Base-by-base conservation (phyloP, 345 rosid genomes). In the Pseudoturritis turrita region DNA sequence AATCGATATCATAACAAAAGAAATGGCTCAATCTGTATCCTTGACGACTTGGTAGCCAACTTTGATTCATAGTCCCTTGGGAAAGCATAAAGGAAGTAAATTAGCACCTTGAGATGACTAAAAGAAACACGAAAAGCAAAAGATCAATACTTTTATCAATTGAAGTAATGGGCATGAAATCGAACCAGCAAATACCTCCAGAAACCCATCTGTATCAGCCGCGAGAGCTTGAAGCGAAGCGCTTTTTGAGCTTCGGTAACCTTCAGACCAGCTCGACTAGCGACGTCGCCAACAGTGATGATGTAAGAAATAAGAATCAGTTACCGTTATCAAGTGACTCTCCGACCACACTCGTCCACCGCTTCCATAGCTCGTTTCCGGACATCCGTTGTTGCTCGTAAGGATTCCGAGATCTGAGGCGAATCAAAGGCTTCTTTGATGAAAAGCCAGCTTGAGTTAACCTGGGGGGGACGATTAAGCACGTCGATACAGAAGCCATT, bases 141-240 rank as follows among this genome's bases (percentile, higher is more conserved):
- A 61, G 52, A 39, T 58, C 60, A 50, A 39, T 11, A 60, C 75
- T 50, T 50, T 58, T 18, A 6, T 43, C 53, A 41, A 29, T 50
- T 35, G 18, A 22, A 37, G 1, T 3, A 28, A 47, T n/a, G 35
- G 37, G 54, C 28, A 49, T 60, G 78, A 31, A 44, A 39, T 13
- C 3, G 5, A 68, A 51, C 9, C 12, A 58, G 2, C 2, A 69
- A n/a, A 21, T 83, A 95, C 99, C 99, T 95, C 99, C 29, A 95
- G 78, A 73, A 89, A 95, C 64, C 99, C 99, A 65, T 86, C 80
- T 0, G 99, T 88, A 78, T 90, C 98, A 40, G 99, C 86, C 10
- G 99, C 97, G 2, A 95, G 81, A 46, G 99, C 98, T 78, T 95
- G 98, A 15, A 95, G n/a, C n/a, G n/a, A n/a, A n/a, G 89, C 14